Base-by-base conservation (phyloP, 2,329 filamentous ascomycete species). In the Graphium sp. region DNA sequence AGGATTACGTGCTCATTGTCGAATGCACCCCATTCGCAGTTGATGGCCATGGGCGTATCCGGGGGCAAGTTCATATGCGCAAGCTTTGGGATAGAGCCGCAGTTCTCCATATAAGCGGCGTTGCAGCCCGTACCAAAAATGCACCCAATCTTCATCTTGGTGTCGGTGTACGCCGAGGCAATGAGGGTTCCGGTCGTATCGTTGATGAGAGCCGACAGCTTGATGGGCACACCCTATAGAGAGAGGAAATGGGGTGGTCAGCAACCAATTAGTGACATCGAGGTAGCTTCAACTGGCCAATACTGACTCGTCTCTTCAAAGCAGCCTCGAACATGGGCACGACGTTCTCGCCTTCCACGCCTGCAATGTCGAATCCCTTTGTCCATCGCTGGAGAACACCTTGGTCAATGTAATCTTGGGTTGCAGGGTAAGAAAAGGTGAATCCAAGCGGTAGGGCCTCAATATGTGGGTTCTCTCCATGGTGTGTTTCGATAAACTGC, bases 101-200 rank as follows among this genome's bases (percentile, higher is more conserved):
- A 81, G 45, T 91, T 58, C 55, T 98, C 89, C 79, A 98, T 92
- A 60, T 98, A 98, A 22, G 89, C 89, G 22, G 87, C 89, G 46
- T 98, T 98, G 59, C 89, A 94, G 34, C 89, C 89, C 9, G 89
- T 98, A 42, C 89, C 89, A 45, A 98, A 98, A 48, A 98, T 98
- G 55, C 87, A 94, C 32, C 89, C 89, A 44, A 95, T 89, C 56
- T 74, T 84, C 70, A 94, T 91, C 41, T 75, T 72, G 25, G 75
- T 60, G 48, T 98, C 85, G n/a, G 87, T 95, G 56, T 98, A 98
- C 18, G 83, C 78, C 16, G 87, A 95, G 35, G 89, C 89, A 45
- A 98, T 92, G 44, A 98, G 62, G 18, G 89, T 98, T 43, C 89
- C 89, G 12, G 87, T 95, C 26, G 89, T 98, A 51, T 98, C 89